Evolutionary conservation across 2,329 filamentous ascomycete species (phyloP).

Genomic region (Pyricularia sp.): DNA sequence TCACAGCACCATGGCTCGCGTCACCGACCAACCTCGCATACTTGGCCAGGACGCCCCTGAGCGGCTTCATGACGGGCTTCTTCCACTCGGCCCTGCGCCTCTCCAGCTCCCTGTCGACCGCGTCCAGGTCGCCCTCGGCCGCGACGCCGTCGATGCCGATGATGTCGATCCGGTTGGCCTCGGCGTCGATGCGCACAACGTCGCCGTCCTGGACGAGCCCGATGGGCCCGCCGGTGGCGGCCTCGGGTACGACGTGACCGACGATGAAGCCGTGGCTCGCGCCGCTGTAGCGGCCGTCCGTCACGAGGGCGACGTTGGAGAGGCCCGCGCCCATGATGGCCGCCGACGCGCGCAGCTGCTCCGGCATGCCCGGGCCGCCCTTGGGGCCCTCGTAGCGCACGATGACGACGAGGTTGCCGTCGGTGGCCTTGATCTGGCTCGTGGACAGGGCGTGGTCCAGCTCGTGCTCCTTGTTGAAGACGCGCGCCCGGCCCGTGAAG

Average conservation of each 20-base stretch:
- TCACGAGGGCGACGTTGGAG: conserved; percentile 76
- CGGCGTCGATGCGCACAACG: conserved; percentile 75
- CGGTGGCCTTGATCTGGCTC: conserved; percentile 62
- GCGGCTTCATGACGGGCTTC: conserved; percentile 61
- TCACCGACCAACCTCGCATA: conserved; percentile 83
- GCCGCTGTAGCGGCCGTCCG: conserved; percentile 82
- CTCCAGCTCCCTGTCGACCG: conserved; percentile 45
- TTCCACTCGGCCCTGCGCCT: conserved; percentile 53
- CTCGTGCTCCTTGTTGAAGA: conserved; percentile 76
- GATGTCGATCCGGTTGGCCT: conserved; percentile 63
- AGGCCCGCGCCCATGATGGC: conserved; percentile 88
- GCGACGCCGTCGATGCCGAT: conserved; percentile 34
- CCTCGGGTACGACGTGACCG: conserved; percentile 86
- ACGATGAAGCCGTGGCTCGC: conserved; percentile 90
- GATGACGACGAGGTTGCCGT: conserved; percentile 81
- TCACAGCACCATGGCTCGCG: conserved; percentile 85
- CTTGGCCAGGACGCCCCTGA: conserved; percentile 79
- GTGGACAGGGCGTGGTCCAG: conserved; percentile 70
- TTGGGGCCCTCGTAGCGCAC: conserved; percentile 92
- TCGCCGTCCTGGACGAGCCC: conserved; percentile 76
- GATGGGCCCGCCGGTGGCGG: conserved; percentile 80
- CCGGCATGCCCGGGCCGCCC: conserved; percentile 89
- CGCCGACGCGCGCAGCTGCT: conserved; percentile 87
- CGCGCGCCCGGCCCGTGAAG: conserved; percentile 72
- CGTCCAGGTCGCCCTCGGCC: conserved; percentile 9